phyloP scores from a whole-genome alignment of 805 yeast genomes.

The Saturnispora zaruensis region DNA sequence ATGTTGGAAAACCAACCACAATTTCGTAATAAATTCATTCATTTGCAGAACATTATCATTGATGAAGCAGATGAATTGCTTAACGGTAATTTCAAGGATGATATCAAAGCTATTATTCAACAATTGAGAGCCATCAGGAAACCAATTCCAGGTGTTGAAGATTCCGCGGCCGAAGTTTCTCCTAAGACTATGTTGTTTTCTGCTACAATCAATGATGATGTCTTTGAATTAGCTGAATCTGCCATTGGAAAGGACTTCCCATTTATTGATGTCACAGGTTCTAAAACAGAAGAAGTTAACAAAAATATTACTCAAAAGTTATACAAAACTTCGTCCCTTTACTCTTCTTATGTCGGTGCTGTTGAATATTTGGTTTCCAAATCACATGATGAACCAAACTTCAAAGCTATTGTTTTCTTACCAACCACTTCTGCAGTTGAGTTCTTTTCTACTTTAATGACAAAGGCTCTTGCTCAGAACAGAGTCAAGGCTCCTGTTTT shows the following conservation, averaged over 20 bases:
- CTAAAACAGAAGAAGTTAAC: constrained; percentile 53
- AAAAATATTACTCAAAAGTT: constrained; percentile 67
- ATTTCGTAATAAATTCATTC: constrained; percentile 39
- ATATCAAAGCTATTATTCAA: constrained; percentile 49
- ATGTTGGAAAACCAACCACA: constrained; percentile 39
- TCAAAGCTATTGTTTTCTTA: constrained; percentile 76
- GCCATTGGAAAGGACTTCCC: constrained; percentile 46
- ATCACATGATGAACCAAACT: constrained; percentile 29
- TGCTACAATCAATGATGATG: constrained; percentile 74
- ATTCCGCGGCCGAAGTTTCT: constrained; percentile 19
- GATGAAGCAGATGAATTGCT: constrained; percentile 90
- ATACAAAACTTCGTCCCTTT: constrained; percentile 44
- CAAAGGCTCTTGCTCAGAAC: constrained; percentile 13
- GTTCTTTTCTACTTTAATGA: constrained; percentile 40
- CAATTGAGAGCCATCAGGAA: constrained; percentile 26
- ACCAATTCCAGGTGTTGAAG: constrained; percentile 8
- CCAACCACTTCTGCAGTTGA: constrained; percentile 70
- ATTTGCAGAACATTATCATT: constrained; percentile 57
- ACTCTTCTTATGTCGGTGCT: constrained; percentile 53
- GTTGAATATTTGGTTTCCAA: constrained; percentile 37
- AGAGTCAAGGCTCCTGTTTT: constrained; percentile 15
- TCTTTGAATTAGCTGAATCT: constrained; percentile 52
- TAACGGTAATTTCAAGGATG: constrained; percentile 70
- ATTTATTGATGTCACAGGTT: constrained; percentile 61
- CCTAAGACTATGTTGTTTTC: constrained; percentile 72